These are phyloP conservation scores for Platanthera zijinensis DNA, from an alignment of 106 monocot species.

Conservation along the genomic window DNA sequence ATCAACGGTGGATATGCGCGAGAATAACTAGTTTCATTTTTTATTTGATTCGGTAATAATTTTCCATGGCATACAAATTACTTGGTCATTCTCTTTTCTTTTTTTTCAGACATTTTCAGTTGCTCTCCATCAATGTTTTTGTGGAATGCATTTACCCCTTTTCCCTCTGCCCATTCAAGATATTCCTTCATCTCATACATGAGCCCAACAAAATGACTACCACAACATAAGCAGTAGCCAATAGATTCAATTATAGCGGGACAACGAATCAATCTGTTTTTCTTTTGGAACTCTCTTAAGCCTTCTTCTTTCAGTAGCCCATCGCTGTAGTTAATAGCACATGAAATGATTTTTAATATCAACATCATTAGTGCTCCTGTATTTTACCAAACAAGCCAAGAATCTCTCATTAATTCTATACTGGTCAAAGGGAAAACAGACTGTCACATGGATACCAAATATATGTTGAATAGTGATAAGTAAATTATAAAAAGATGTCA, in stretches of 20 bases:
- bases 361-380: conserved; percentile 94
- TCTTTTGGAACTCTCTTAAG: conserved; percentile 80
- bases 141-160: conserved; percentile 60
- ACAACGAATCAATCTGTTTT: conserved; percentile 46
- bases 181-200: conserved; percentile 98
- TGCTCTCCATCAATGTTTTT: too few species aligned
- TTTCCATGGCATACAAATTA: too few species aligned
- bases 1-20: too few species aligned
- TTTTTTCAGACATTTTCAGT: too few species aligned
- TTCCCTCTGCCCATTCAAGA: conserved; percentile 79
- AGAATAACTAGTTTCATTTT: too few species aligned
- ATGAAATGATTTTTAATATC: conserved; percentile 83
- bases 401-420: neutral
- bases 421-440: neutral
- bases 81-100: too few species aligned
- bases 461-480: too few species aligned
- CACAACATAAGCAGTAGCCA: conserved; percentile 95
- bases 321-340: conserved; percentile 91
- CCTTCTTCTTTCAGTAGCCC: conserved; percentile 80
- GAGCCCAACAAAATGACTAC: conserved; percentile 96
- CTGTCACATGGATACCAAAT: too few species aligned
- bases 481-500: too few species aligned
- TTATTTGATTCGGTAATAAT: too few species aligned
- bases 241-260: conserved; percentile 79
- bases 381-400: neutral